phyloP scores from a whole-genome alignment of 495 filamentous ascomycete genomes.

The Paragyromitra xinjiangensis region DNA sequence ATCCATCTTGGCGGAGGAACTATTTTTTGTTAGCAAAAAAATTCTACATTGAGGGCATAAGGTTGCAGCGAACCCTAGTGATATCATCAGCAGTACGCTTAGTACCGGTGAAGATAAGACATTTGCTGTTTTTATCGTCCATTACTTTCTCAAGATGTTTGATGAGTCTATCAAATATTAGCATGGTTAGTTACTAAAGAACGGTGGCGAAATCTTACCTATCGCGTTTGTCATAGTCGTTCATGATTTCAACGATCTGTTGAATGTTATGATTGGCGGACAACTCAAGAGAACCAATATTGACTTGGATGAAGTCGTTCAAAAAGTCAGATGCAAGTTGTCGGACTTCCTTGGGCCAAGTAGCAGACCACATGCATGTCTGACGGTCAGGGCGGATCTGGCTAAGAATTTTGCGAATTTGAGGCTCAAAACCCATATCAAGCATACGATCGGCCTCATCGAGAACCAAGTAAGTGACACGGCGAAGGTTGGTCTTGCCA shows the following conservation, averaged over 20 bases:
- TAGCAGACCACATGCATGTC: conserved; percentile 99
- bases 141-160: conserved; percentile 99
- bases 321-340: conserved; percentile 94
- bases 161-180: conserved; percentile 85
- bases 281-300: conserved; percentile 95
- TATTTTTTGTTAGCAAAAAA: conserved; percentile 42
- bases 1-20: conserved; percentile 98
- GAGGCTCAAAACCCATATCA: conserved; percentile 84
- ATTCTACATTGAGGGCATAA: neutral
- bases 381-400: conserved; percentile 99
- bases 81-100: conserved; percentile 99
- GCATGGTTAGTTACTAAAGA: conserved; percentile 57
- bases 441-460: conserved; percentile 91
- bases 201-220: conserved; percentile 49
- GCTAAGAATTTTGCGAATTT: conserved; percentile 69
- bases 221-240: conserved; percentile 97
- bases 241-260: conserved; percentile 94
- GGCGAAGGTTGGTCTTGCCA: conserved; percentile 96
- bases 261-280: conserved; percentile 98
- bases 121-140: conserved; percentile 92
- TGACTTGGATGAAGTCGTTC: conserved; percentile 97
- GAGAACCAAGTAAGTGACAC: conserved; percentile 92
- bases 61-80: conserved; percentile 67
- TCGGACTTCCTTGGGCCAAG: conserved; percentile 99
- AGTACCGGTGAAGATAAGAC: conserved; percentile 95